These are phyloP conservation scores for Delphinella strobiligena DNA, from an alignment of 2,329 filamentous ascomycete genomes.

Conservation along the genomic window DNA sequence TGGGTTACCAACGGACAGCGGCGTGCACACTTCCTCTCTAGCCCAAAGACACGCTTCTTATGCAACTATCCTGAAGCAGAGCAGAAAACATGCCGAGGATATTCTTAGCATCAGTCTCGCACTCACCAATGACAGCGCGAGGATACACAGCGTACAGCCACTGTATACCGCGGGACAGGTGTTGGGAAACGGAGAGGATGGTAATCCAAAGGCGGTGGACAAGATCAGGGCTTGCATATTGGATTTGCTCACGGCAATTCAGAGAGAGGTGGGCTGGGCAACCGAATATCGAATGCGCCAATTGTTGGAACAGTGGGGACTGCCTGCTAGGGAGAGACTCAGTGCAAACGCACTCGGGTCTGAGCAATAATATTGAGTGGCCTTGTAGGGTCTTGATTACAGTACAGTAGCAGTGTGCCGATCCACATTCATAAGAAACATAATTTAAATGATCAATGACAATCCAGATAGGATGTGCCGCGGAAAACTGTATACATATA, in stretches of 20 bases:
- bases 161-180: conserved; percentile 53
- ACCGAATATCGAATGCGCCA: conserved; percentile 49
- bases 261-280: conserved; percentile 52
- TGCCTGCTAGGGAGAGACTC: conserved; percentile 4
- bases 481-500: too few species aligned
- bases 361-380: too few species aligned
- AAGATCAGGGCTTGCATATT: conserved; percentile 44
- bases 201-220: conserved; percentile 14
- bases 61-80: conserved; percentile 42
- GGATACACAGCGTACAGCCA: conserved; percentile 47
- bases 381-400: too few species aligned
- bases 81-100: conserved; percentile 46
- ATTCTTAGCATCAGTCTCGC: conserved; percentile 49
- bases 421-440: too few species aligned
- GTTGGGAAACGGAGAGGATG: conserved; percentile 26
- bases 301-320: conserved; percentile 36
- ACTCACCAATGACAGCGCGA: conserved; percentile 42
- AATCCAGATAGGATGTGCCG: too few species aligned
- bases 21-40: conserved; percentile 30
- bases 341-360: too few species aligned
- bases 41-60: conserved; percentile 45
- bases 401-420: too few species aligned
- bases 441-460: too few species aligned
- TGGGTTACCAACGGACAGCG: background rate
- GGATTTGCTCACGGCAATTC: conserved; percentile 44